Evolutionary conservation across 768 basidiomycete species (phyloP).

Genomic region (Phanerochaete carnosa): DNA sequence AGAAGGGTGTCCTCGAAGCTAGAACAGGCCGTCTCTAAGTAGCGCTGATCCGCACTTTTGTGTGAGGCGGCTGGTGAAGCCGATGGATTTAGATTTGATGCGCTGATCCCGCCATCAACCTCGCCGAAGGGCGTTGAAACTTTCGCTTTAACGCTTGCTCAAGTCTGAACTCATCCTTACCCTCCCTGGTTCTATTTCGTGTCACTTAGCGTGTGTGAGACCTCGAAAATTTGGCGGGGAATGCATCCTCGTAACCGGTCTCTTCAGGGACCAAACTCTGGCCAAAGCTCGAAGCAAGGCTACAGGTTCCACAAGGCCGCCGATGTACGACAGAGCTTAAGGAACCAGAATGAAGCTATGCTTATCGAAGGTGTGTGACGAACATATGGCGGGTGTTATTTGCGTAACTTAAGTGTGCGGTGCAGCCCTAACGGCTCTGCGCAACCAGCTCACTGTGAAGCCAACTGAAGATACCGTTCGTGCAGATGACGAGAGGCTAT

Average conservation of each 20-base stretch:
- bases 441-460: slow-evolving; percentile 61
- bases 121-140: no score
- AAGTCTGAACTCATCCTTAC: no score
- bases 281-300: not conserved
- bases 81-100: no score
- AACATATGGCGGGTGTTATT: not conserved
- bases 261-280: not conserved
- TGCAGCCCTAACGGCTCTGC: slow-evolving; percentile 47
- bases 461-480: slow-evolving; percentile 43
- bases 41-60: no score
- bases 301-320: slow-evolving; percentile 5
- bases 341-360: slow-evolving; percentile 9
- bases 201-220: no score
- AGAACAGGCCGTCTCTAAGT: no score
- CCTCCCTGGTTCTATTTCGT: no score
- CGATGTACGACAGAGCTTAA: slow-evolving; percentile 11
- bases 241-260: not conserved
- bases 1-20: no score
- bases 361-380: slow-evolving; percentile 11
- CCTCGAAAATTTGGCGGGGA: not conserved
- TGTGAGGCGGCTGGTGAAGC: no score
- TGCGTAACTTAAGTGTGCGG: not conserved
- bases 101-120: no score
- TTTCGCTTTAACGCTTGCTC: no score
- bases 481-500: slow-evolving; percentile 57